Base-by-base conservation (phyloP, 805 yeast species). In the Schwanniomyces vanrijiae region DNA sequence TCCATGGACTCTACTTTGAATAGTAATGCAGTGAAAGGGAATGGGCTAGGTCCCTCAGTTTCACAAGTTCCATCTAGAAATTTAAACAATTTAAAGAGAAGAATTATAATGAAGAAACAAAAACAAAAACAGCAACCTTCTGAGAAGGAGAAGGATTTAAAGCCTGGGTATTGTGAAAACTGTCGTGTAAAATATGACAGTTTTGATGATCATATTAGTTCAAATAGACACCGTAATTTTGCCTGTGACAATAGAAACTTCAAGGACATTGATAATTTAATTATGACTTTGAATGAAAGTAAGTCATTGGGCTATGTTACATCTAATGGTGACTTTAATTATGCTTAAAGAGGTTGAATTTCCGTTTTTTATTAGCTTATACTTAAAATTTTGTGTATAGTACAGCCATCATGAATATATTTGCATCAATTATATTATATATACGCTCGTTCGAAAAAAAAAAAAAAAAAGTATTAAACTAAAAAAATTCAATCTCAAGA, bases 141-240 rank as follows among this genome's bases (percentile, higher is more conserved):
- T 8, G 50, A 47, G 16, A 60, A 56, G 46, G 65, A 62, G 31
- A 64, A 63, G 43, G 75, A 70, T 33, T 46, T 61, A 38, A 67
- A 66, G 43, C 79, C 92, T 0, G 97, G 97, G 0, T 91, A 88
- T 65, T 92, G 99, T 68, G 99, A 92, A 62, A 92, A 92, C 61
- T 92, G 99, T 66, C 75, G 92, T 20, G 86, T 86, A 49, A 84
- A 84, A 61, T 92, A 87, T 61, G 91, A 87, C 43, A 81, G 82
- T 54, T 84, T 90, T 59, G 88, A 83, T 21, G 88, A 81, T 47
- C 99, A 92, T 62, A 79, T 89, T 35, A 58, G 60, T 24, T 76
- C 89, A 20, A 79, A 78, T 29, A 80, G 84, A 53, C 99, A 92
- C 63, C 74, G 86, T 42, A 79, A 81, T 45, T 91, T 90, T 69